A percentile compares a stretch with the other conserved stretches of the same genome.
phyloP scores from a whole-genome alignment of 495 filamentous ascomycete genomes.

The Penicillium tannophilum region DNA sequence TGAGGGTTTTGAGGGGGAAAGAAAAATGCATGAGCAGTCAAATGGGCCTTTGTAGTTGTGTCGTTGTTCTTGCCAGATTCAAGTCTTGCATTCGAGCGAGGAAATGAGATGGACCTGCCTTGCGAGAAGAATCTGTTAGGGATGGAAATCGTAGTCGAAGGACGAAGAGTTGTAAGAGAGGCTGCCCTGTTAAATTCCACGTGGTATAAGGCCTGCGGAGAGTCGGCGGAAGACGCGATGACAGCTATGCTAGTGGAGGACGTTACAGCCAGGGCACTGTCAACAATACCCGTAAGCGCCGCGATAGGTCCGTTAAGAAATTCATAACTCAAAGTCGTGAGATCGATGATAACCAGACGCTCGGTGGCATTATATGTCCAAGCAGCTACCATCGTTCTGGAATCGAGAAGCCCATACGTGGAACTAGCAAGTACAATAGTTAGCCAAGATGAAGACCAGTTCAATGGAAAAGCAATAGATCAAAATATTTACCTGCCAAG shows the following conservation, averaged over 20 bases:
- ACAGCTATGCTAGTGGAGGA: not conserved
- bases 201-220: slow-evolving; percentile 1
- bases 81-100: slow-evolving; percentile 1
- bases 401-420: not conserved
- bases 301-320: not conserved
- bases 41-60: slow-evolving; percentile 2
- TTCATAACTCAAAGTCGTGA: not conserved
- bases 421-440: not conserved
- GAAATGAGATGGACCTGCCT: slow-evolving; percentile 1
- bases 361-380: not conserved
- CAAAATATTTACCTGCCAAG: slow-evolving; percentile 2
- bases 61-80: not conserved
- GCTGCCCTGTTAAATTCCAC: not conserved
- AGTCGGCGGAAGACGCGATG: not conserved
- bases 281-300: not conserved
- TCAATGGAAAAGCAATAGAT: not conserved
- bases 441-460: not conserved
- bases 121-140: not conserved
- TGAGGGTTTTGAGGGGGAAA: slow-evolving; percentile 40
- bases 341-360: not conserved
- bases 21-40: slow-evolving; percentile 36
- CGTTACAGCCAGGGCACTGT: not conserved
- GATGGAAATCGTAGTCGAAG: slow-evolving; percentile 1
- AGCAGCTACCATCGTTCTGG: not conserved
- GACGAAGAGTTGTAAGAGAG: not conserved